phyloP scores from a whole-genome alignment of 23 red algal species.

The Agarophyton chilense region DNA sequence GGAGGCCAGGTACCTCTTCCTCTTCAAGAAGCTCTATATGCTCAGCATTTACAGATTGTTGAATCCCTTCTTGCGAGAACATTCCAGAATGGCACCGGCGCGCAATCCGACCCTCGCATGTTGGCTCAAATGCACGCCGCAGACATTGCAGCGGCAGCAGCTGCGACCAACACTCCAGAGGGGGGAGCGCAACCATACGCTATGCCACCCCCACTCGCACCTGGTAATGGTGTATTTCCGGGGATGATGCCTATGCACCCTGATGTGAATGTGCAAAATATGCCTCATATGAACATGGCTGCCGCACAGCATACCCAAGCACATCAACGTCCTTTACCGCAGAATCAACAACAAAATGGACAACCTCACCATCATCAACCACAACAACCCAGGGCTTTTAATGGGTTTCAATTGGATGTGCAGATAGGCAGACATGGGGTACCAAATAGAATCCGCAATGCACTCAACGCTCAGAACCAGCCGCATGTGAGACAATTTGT shows the following conservation, averaged over 20 bases:
- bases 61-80: not conserved
- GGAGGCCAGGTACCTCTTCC: slow-evolving; percentile 10
- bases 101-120: slow-evolving; percentile 1
- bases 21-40: slow-evolving; percentile 15
- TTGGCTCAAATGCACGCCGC: slow-evolving; percentile 12
- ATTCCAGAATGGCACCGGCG: not conserved
- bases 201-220: slow-evolving; percentile 7
- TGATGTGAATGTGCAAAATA: not conserved
- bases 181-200: not conserved
- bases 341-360: not conserved
- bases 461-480: slow-evolving; percentile 9
- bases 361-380: not conserved
- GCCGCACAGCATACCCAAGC: not conserved
- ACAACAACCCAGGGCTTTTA: not conserved
- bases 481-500: slow-evolving; percentile 57
- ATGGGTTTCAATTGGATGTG: slow-evolving; percentile 45
- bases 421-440: slow-evolving; percentile 5
- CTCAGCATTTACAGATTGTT: slow-evolving; percentile 4
- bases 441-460: not conserved
- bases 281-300: slow-evolving; percentile 19
- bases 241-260: slow-evolving; percentile 17
- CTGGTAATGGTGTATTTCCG: not conserved
- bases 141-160: not conserved
- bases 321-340: not conserved
- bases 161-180: not conserved